Evolutionary conservation across 2,329 filamentous ascomycete genomes (phyloP).

Genomic region (Metarhizium sp.): DNA sequence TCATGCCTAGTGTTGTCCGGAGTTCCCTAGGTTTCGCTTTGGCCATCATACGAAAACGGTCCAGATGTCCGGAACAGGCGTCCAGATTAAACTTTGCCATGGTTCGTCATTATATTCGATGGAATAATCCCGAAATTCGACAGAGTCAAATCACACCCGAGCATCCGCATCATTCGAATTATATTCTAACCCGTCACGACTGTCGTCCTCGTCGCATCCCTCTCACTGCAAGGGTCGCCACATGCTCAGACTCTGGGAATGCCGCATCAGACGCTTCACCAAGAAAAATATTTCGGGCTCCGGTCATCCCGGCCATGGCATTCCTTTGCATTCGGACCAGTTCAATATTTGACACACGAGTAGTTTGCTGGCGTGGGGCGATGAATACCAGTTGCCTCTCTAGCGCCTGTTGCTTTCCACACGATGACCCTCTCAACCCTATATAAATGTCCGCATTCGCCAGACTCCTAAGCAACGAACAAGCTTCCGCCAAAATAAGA

Average conservation of each 20-base stretch:
- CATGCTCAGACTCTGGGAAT: too few relatives aligned
- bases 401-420: background rate
- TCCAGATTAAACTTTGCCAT: background rate
- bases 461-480: background rate
- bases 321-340: background rate
- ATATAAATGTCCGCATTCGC: background rate
- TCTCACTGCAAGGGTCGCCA: too few relatives aligned
- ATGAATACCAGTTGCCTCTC: background rate
- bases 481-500: background rate
- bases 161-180: background rate
- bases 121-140: background rate
- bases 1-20: background rate
- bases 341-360: background rate
- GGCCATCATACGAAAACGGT: background rate
- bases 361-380: background rate
- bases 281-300: background rate
- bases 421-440: background rate
- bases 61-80: background rate
- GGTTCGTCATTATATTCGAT: background rate
- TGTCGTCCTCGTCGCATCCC: too few relatives aligned
- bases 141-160: background rate
- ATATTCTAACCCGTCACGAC: background rate
- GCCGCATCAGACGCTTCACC: too few relatives aligned
- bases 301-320: background rate
- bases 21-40: background rate